Evolutionary conservation across 192 early-diverging fungal genomes (phyloP), one percentile per base, ranked within the genome.

Genomic region (Gorgonomyces haynaldii): DNA sequence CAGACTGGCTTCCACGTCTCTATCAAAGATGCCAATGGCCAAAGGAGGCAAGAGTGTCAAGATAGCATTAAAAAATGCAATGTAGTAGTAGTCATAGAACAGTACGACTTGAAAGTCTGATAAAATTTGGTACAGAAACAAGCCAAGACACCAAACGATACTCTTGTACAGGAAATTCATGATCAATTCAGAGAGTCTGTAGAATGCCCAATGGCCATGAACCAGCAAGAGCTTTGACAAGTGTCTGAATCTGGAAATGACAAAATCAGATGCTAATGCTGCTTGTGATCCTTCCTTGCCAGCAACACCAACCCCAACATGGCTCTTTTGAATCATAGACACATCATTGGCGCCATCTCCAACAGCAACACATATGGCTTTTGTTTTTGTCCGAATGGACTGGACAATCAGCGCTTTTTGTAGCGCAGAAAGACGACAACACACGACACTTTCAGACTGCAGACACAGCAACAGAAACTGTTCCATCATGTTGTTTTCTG

Each of bases 261-360:
- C 84, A 56, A 89, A 97, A 68, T 97, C 93, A 20, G 81, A 75
- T 1, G 88, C 84, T 83, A 90, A 86, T 4, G 80, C 86, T 1
- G 93, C 93, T 56, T 97, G 91, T 58, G 89, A 56, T 7, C 93
- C 93, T 64, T 97, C 93, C 53, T 91, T 83, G 32, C 93, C 93
- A 12, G 83, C 81, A 47, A 97, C 91, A 19, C 93, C 93, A 23
- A 97, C 65, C 31, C 93, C 93, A 15, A 97, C 76, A 61, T 97
- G 83, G 26, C 90, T 89, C 36, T 88, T 88, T 65, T 98, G 94
- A 51, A 98, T 98, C 94, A 98, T 98, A 26, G 79, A 78, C 12
- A 98, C 91, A 61, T 98, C 94, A 60, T 98, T 98, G 10, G 90
- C 94, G 25, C 91, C 84, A 69, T 98, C 94, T 22, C 94, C 94